Evolutionary conservation across 2,329 filamentous ascomycete species (phyloP), one percentile per base, ranked within the genome.

Genomic region (Hysterium pulicare): DNA sequence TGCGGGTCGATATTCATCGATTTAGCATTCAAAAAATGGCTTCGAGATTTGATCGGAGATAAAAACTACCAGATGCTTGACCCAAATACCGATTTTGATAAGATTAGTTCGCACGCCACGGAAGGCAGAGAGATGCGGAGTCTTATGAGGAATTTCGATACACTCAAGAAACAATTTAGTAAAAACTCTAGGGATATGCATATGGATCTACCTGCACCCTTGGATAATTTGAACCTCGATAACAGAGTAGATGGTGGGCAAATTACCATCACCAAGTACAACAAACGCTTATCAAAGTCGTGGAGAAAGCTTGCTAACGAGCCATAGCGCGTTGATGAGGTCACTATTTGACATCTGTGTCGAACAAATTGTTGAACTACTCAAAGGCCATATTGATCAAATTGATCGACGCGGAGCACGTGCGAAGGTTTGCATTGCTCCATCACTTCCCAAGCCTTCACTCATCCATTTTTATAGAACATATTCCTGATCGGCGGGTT

Each of bases 1-100:
- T 56, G 55, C 24, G 55, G 55, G 5, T 55, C 55, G 8, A 48
- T 48, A 4, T 61, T 54, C 46, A 61, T 61, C 20, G 49, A 61
- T 38, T 26, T 38, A 10, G 38, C 45, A 11, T 61, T 61, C 44
- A 51, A 57, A 38, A 34, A 44, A 33, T 61, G 57, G 57, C 44
- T 61, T n/a, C 38, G 44, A 19, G 21, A 33, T 10, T 30, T 49
- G 6, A 20, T 59, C 6, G 54, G 57, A 9, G 50, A 52, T 2
- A 35, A 42, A 16, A 16, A 51, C 26, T 59, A 57, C 38, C 34
- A 45, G 4, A 23, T 47, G 21, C 41, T 61, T 1, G 57, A 56
- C 34, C 51, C 51, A 40, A 47, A 51, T 17, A 40, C 36, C 4
- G 40, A 40, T 21, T 41, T 41, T 3, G 44, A 47, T 13, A 50